phyloP scores from a whole-genome alignment of 768 basidiomycete species.

The Tulasnella sp. region DNA sequence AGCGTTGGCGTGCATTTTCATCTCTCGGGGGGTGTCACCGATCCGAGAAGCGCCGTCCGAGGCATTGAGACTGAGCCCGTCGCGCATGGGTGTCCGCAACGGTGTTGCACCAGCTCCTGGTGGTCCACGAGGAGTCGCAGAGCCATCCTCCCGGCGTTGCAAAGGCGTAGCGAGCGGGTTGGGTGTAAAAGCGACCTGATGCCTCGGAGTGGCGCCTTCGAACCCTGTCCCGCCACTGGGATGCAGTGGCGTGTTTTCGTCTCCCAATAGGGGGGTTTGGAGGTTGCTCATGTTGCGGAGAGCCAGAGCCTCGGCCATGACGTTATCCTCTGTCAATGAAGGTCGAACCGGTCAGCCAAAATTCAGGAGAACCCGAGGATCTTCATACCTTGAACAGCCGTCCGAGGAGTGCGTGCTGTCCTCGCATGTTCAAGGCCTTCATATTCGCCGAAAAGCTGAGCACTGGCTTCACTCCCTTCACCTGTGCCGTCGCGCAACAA shows the following conservation, averaged over 20 bases:
- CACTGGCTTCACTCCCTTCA: constrained; percentile 62
- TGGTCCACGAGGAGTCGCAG: constrained; percentile 32
- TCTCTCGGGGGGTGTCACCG: constrained; percentile 70
- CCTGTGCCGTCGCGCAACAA: constrained; percentile 66
- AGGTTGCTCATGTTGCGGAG: constrained; percentile 85
- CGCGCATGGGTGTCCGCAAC: constrained; percentile 88
- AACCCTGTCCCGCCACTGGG: constrained; percentile 83
- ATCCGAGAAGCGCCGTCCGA: constrained; percentile 47
- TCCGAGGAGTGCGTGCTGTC: constrained; percentile 91
- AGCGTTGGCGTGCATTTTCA: constrained; percentile 51
- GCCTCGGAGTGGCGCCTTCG: constrained; percentile 90
- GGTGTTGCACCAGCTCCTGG: constrained; percentile 59
- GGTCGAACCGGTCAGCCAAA: constrained; percentile 17
- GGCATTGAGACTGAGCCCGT: constrained; percentile 83
- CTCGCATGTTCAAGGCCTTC: constrained; percentile 78
- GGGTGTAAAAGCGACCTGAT: constrained; percentile 84
- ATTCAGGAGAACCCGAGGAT: constrained; percentile 4
- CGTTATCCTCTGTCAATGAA: constrained; percentile 68
- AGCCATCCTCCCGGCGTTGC: constrained; percentile 39
- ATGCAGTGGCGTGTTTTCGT: constrained; percentile 95
- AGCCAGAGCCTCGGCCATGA: constrained; percentile 92
- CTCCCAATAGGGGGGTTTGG: constrained; percentile 91
- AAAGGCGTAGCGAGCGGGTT: constrained; percentile 90
- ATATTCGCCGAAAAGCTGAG: constrained; percentile 84
- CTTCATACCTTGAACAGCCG: constrained; percentile 81